Evolutionary conservation across 176 grass and related monocot genomes (phyloP).

Genomic region (Avena eriantha): DNA sequence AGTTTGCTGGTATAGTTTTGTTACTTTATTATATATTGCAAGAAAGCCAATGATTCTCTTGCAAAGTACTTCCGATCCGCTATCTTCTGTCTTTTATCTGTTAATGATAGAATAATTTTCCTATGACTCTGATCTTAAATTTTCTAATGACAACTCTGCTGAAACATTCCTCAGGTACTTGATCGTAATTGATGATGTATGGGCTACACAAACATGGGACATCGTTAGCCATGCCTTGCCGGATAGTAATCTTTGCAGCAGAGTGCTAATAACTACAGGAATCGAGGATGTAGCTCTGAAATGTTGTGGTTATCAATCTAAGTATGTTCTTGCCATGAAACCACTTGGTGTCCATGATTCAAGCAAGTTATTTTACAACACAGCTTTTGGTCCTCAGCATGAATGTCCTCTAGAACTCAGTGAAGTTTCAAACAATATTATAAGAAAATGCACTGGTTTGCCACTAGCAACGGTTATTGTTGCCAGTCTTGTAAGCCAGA

Average conservation of each 20-base stretch:
- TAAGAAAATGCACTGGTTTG: constrained; percentile 38
- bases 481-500: not conserved
- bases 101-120: not conserved
- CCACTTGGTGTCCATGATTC: constrained; percentile 24
- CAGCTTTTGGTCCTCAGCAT: not conserved
- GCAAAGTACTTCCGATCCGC: no score
- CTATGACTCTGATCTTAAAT: not conserved
- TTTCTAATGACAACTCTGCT: not conserved
- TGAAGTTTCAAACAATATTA: constrained; percentile 1
- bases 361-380: constrained; percentile 31
- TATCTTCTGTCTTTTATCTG: not conserved
- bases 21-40: no score
- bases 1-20: not conserved
- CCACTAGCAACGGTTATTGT: constrained; percentile 29
- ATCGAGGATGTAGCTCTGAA: constrained; percentile 44
- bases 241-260: not conserved
- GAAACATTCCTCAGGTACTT: constrained; percentile 38
- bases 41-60: no score
- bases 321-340: constrained; percentile 34
- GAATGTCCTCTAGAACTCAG: constrained; percentile 28
- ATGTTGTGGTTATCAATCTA: constrained; percentile 26
- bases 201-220: constrained; percentile 33
- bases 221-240: constrained; percentile 25
- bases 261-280: constrained; percentile 41
- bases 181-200: constrained; percentile 48